phyloP scores from a whole-genome alignment of 176 grass and related monocot genomes.

The Oryza glumipatula region DNA sequence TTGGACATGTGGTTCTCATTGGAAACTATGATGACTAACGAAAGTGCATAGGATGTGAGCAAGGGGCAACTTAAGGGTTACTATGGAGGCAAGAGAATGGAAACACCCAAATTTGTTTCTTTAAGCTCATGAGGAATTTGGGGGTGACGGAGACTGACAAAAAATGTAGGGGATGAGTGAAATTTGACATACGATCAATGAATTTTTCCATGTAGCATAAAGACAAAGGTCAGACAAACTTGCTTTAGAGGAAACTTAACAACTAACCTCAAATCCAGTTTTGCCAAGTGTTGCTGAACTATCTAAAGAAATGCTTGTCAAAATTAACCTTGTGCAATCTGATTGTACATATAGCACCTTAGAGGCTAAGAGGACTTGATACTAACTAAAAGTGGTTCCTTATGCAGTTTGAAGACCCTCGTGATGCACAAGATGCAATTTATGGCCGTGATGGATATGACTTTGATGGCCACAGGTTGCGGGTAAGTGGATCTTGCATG shows the following conservation, averaged over 20 bases:
- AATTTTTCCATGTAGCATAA: not conserved
- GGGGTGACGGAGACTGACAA: not conserved
- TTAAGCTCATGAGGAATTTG: not conserved
- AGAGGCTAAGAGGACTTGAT: not conserved
- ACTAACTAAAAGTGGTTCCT: slow-evolving; percentile 17
- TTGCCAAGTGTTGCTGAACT: not conserved
- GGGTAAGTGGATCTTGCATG: slow-evolving; percentile 54
- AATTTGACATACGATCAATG: not conserved
- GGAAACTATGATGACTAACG: not conserved
- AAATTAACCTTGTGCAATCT: not conserved
- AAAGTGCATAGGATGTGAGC: not conserved
- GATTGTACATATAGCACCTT: not conserved
- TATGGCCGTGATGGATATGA: slow-evolving; percentile 92
- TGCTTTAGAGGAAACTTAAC: not conserved
- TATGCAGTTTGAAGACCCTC: slow-evolving; percentile 84
- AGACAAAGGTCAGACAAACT: not conserved
- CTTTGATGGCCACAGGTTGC: slow-evolving; percentile 74
- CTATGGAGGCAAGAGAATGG: not conserved
- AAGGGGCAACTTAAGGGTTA: not conserved
- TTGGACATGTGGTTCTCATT: not conserved
- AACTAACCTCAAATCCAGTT: not conserved
- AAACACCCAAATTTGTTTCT: not conserved
- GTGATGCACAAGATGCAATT: slow-evolving; percentile 95
- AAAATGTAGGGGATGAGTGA: not conserved
- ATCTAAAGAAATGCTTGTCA: not conserved